Evolutionary conservation across 2,329 filamentous ascomycete genomes (phyloP).

Genomic region (Fusarium nelsonii): DNA sequence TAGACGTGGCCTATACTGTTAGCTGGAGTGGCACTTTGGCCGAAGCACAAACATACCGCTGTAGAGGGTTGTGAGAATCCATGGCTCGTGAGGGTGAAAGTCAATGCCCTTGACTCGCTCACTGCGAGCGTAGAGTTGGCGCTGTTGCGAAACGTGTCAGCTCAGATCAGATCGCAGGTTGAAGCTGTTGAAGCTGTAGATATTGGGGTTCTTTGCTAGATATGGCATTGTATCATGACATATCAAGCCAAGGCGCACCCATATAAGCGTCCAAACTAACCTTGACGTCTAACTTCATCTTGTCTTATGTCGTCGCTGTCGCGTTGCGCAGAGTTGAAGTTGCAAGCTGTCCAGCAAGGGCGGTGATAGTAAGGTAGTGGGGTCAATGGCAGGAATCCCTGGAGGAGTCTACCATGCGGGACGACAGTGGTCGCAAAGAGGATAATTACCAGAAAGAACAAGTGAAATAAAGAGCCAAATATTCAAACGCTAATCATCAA

Average conservation of each 20-base stretch:
- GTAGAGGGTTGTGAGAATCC: conserved; percentile 96
- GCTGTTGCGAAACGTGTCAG: conserved; percentile 52
- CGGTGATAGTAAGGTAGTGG: conserved; percentile 50
- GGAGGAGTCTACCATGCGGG: conserved; percentile 45
- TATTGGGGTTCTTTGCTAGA: not conserved
- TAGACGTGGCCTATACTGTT: conserved; percentile 84
- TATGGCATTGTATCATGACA: not conserved
- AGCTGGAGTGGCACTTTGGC: conserved; percentile 3
- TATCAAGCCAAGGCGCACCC: not conserved
- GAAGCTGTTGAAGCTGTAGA: conserved; percentile 4
- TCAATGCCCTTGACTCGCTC: conserved; percentile 98
- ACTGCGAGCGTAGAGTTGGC: conserved; percentile 76
- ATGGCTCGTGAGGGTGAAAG: conserved; percentile 97
- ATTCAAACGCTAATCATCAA: conserved; percentile 38
- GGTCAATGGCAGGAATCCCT: conserved; percentile 47
- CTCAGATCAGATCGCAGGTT: conserved; percentile 39
- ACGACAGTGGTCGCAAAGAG: conserved; percentile 22
- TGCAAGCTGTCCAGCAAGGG: conserved; percentile 49
- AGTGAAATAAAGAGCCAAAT: conserved; percentile 1
- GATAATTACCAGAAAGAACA: not conserved
- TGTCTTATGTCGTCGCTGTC: conserved; percentile 46
- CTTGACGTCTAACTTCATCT: conserved; percentile 60
- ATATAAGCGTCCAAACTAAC: conserved; percentile 44
- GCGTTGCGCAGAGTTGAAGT: conserved; percentile 46
- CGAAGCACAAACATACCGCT: conserved; percentile 73